These are phyloP conservation scores for Colletotrichum graminicola DNA, from an alignment of 2,329 filamentous ascomycete species.

Conservation along the genomic window DNA sequence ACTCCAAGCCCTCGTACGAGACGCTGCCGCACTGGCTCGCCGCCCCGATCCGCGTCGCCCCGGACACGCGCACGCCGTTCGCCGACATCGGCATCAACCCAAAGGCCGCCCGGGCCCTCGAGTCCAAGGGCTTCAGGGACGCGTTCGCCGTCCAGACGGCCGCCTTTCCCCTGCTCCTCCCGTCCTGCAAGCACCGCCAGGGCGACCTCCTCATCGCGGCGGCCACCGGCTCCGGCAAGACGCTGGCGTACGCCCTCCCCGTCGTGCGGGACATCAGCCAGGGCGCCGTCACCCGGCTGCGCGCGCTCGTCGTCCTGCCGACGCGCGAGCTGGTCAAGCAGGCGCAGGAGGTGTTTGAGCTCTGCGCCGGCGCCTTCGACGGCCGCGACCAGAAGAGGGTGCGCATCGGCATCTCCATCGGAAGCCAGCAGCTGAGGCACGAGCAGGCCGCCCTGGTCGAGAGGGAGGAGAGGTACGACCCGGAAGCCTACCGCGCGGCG, in stretches of 20 bases:
- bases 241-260: constrained; percentile 89
- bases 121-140: constrained; percentile 75
- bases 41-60: constrained; percentile 76
- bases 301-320: constrained; percentile 87
- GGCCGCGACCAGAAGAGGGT: constrained; percentile 72
- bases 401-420: constrained; percentile 84
- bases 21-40: constrained; percentile 86
- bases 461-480: constrained; percentile 71
- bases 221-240: constrained; percentile 96
- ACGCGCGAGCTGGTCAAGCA: constrained; percentile 92
- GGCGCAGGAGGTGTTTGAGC: constrained; percentile 81
- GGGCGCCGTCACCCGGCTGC: constrained; percentile 73
- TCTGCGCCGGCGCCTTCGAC: constrained; percentile 75
- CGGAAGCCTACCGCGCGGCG: constrained; percentile 64
- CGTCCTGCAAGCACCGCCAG: constrained; percentile 68
- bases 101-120: constrained; percentile 71
- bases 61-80: constrained; percentile 72
- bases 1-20: constrained; percentile 76
- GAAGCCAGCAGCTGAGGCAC: constrained; percentile 79
- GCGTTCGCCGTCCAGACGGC: constrained; percentile 86
- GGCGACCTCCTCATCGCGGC: constrained; percentile 92
- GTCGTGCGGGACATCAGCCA: constrained; percentile 82
- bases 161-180: constrained; percentile 83
- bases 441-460: constrained; percentile 66
- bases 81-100: constrained; percentile 70